phyloP scores from a whole-genome alignment of 345 rosid genomes.

The Citrus australasica region DNA sequence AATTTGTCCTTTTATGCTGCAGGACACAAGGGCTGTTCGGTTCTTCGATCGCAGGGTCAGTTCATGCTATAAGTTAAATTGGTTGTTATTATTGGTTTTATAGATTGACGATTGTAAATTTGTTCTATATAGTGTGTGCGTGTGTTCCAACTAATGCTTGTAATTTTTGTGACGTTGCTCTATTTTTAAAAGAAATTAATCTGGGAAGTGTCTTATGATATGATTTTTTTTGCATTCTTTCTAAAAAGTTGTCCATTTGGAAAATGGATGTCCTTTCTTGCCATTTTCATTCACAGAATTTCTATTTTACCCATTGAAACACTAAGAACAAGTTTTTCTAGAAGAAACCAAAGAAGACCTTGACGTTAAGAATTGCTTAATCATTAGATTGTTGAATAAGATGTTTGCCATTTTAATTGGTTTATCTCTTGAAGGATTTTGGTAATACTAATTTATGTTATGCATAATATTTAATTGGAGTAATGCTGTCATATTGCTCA shows the following conservation, averaged over 20 bases:
- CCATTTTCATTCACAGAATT: background rate
- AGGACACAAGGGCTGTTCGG: conserved; percentile 84
- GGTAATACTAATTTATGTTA: background rate
- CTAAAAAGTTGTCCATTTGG: background rate
- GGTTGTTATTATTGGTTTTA: background rate
- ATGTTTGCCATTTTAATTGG: background rate
- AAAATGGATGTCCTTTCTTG: background rate
- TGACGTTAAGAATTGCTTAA: background rate
- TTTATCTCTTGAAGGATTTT: background rate
- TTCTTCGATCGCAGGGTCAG: conserved; percentile 92
- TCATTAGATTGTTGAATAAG: background rate
- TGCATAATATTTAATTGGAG: background rate
- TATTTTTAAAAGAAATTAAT: background rate
- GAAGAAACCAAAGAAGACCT: background rate
- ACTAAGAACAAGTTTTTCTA: background rate
- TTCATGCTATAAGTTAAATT: conserved; percentile 10
- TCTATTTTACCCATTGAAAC: background rate
- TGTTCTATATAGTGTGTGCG: background rate
- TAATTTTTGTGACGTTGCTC: background rate
- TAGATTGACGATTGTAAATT: background rate
- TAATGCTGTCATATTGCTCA: background rate
- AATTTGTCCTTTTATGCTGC: conserved; percentile 24
- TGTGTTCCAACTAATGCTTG: background rate
- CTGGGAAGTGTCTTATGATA: background rate
- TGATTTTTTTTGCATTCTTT: background rate